Evolutionary conservation across 495 filamentous ascomycete species (phyloP), one percentile per base, ranked within the genome.

Genomic region (Penicillium coffeae): DNA sequence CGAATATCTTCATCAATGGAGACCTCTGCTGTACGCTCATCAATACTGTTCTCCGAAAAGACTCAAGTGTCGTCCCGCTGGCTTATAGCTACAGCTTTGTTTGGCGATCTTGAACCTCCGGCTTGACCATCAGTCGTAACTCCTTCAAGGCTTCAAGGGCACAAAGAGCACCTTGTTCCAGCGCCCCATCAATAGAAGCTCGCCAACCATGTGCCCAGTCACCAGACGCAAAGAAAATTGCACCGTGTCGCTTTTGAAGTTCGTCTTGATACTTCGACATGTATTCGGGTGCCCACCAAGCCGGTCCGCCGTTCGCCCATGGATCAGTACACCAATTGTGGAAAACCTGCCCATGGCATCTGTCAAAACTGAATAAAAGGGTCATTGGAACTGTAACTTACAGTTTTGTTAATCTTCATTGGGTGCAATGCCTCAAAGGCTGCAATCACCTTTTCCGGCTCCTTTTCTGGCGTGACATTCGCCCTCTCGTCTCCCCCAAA

Each of bases 141-240:
- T n/a, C n/a, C n/a, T n/a, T n/a, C n/a, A n/a, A n/a, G n/a, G n/a
- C n/a, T n/a, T n/a, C n/a, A n/a, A n/a, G n/a, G n/a, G n/a, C n/a
- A n/a, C n/a, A n/a, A 38, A 45, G 32, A 20, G 42, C 32, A 25
- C 44, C 44, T 36, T 47, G 44, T 14, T 47, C 44, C 19, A 69
- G 45, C 2, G 65, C 65, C 14, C 65, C 65, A 14, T 66, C 65
- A 22, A 69, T 62, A 16, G 58, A 64, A 4, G 48, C 58, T 21
- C 55, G 50, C 65, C 65, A 69, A 0, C 63, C 65, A 46, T 50
- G 19, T 7, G 65, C 63, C 59, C 63, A 69, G 35, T 69, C 65
- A 6, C 48, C 56, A 47, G 42, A 55, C 0, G 63, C 65, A 50
- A 69, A 59, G 21, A 59, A 39, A 14, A 66, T 47, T 33, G 51